These are phyloP conservation scores for Suillus alpinus DNA, from an alignment of 768 basidiomycete genomes.

Conservation along the genomic window DNA sequence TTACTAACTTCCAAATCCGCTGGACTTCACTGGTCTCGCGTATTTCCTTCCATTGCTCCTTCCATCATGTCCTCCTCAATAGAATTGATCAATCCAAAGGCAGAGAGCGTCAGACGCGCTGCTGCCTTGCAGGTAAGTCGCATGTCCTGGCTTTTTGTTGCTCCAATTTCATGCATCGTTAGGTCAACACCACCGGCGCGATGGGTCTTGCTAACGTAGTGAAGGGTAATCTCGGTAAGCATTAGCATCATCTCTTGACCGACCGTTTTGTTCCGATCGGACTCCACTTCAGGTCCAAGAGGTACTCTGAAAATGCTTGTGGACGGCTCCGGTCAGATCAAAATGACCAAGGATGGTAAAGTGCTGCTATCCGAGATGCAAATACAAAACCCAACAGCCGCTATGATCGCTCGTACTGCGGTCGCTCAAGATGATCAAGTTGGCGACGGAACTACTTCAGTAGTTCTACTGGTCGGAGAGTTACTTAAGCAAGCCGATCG, in stretches of 20 bases:
- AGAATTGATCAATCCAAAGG: conserved; percentile 96
- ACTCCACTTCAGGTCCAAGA: conserved; percentile 67
- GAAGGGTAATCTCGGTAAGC: conserved; percentile 89
- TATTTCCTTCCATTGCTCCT: conserved; percentile 8
- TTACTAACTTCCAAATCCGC: conserved; percentile 3
- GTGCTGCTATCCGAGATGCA: conserved; percentile 99
- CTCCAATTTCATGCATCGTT: conserved; percentile 17
- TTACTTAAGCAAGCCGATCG: conserved; percentile 97
- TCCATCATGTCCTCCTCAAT: conserved; percentile 68
- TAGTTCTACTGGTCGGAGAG: conserved; percentile 93
- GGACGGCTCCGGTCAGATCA: conserved; percentile 96
- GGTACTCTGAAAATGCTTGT: conserved; percentile 99
- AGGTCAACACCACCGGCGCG: conserved; percentile 93
- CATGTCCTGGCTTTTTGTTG: conserved; percentile 14
- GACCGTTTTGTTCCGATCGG: conserved; percentile 21
- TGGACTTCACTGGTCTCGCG: conserved; percentile 2
- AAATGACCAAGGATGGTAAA: conserved; percentile 99
- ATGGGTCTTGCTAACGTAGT: conserved; percentile 98
- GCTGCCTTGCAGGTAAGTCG: conserved; percentile 81
- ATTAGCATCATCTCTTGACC: conserved; percentile 21
- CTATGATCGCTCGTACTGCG: conserved; percentile 98
- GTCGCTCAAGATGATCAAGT: conserved; percentile 99
- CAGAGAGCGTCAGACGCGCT: conserved; percentile 87
- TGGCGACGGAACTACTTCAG: conserved; percentile 97
- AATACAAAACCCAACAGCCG: conserved; percentile 98